Base-by-base conservation (phyloP, 257 asterid species). In the Capsicum pubescens region DNA sequence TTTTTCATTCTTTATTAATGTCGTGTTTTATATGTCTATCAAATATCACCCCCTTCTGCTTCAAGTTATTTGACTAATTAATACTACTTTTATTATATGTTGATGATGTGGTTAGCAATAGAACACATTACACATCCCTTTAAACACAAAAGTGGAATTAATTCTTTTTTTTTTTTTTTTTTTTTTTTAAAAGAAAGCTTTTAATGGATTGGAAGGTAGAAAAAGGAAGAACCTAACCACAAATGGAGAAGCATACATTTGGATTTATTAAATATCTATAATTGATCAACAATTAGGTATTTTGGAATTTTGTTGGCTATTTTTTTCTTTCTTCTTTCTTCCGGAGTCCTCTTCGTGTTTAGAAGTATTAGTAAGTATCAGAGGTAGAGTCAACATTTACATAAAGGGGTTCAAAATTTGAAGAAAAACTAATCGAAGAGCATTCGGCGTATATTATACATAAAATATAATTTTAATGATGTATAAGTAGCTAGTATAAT, bases 121-220 rank as follows among this genome's bases (percentile, higher is more conserved):
- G 81, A 80, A 84, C 90, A 80, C 89, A 85, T 83, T 48, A 83
- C 90, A 76, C 88, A 85, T 83, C 57, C 35, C 64, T 46, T 66
- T 9, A 59, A 61, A 59, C 79, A 57, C 13, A 54, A 84, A 76
- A 57, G 67, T 42, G 50, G 19, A 26, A 42, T 32, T 39, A 26
- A 1, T 26, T 26, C 32, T 26, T 26, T 26, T 26, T 26, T 26
- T 26, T n/a, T n/a, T 26, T 26, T 26, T 26, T n/a, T n/a, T n/a
- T n/a, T 26, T 26, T 26, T 26, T 26, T 26, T 1, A 1, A 26
- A 26, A 26, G 1, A 26, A 26, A 26, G 32, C 32, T 26, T 26
- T 26, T 26, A 26, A 26, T 26, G 32, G 32, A 26, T 26, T 26
- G 32, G 32, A 26, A 26, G 32, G 32, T 26, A 26, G 32, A 26